Conservation (phyloP, 495 filamentous ascomycete species). For the Lophiotrema nucula region DNA sequence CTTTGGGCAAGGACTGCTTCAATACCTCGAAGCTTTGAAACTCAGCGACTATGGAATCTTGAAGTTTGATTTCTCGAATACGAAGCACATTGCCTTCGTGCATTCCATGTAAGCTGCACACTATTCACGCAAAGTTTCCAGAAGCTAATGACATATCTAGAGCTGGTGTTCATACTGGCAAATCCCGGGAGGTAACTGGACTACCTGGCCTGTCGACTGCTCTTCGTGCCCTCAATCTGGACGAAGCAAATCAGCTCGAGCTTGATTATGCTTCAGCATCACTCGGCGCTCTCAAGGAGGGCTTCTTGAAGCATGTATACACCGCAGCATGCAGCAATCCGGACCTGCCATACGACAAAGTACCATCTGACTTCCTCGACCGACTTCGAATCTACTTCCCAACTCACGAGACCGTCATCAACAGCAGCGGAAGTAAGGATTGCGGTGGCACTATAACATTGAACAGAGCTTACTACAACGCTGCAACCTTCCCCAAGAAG, state of each 20-base stretch:
- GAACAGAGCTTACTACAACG: conserved; percentile 64
- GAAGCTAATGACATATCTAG: not conserved
- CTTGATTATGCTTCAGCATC: conserved; percentile 65
- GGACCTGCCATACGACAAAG: conserved; percentile 14
- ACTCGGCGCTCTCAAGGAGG: conserved; percentile 67
- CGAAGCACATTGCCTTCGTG: conserved; percentile 69
- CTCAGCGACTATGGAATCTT: conserved; percentile 59
- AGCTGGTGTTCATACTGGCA: conserved; percentile 49
- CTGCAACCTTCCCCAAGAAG: conserved; percentile 63
- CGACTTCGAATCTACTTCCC: conserved; percentile 81
- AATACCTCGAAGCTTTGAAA: conserved; percentile 68
- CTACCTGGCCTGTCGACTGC: conserved; percentile 66
- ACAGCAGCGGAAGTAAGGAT: conserved; percentile 56
- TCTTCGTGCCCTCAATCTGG: conserved; percentile 56
- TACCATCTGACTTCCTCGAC: conserved; percentile 45
- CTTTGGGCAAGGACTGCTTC: conserved; percentile 69
- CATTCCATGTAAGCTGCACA: conserved; percentile 58
- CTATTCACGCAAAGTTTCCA: not conserved
- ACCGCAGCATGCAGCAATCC: conserved; percentile 64
- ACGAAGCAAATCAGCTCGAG: conserved; percentile 28
- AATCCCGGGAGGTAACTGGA: conserved; percentile 61
- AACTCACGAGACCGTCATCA: conserved; percentile 65
- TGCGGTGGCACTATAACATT: conserved; percentile 80
- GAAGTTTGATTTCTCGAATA: conserved; percentile 74
- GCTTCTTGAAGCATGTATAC: conserved; percentile 70